Evolutionary conservation across 1,284 basidiomycete species (phyloP), one percentile per base, ranked within the genome.

Genomic region (Puccinia hordei): DNA sequence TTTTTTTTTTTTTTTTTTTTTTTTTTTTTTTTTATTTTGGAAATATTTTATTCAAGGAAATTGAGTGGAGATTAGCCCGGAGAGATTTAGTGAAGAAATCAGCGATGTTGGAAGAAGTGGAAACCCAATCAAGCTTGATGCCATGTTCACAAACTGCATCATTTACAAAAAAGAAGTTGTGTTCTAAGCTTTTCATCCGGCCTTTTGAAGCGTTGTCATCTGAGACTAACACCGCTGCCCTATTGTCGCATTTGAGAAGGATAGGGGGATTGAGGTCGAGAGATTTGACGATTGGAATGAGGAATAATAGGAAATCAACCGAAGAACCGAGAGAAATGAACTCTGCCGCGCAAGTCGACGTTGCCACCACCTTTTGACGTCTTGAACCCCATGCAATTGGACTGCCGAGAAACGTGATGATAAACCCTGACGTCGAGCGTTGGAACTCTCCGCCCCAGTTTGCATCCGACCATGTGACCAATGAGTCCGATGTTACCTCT

Each of bases 91-190:
- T 63, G 17, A 63, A 33, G n/a, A 63, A 24, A 33, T 63, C 30
- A 5, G 59, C 59, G 6, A 27, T 17, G n/a, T 63, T n/a, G 30
- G 2, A 4, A 2, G n/a, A 17, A 27, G 30, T 66, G 3, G 10
- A 5, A 9, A 66, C 38, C 63, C 63, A 66, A 4, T 38, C 13
- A 33, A 66, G 22, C 10, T 66, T 41, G 35, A 66, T 19, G 33
- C 41, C 22, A 10, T 66, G 30, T 41, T 66, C 15, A 2, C 38
- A 2, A 17, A 66, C 35, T 4, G 35, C 30, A 41, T 66, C 63
- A 38, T 66, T 66, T 4, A 66, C 63, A 41, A 66, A 66, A 19
- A 38, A 66, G n/a, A 66, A 66, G 8, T 35, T 19, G 9, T 35
- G 30, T 22, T 33, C 15, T 5, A 66, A 10, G 22, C 35, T n/a